A percentile compares a stretch with the other conserved stretches of the same genome.
Evolutionary conservation across 2,329 filamentous ascomycete species (phyloP).

Genomic region (Fonsecaea pedrosoi): DNA sequence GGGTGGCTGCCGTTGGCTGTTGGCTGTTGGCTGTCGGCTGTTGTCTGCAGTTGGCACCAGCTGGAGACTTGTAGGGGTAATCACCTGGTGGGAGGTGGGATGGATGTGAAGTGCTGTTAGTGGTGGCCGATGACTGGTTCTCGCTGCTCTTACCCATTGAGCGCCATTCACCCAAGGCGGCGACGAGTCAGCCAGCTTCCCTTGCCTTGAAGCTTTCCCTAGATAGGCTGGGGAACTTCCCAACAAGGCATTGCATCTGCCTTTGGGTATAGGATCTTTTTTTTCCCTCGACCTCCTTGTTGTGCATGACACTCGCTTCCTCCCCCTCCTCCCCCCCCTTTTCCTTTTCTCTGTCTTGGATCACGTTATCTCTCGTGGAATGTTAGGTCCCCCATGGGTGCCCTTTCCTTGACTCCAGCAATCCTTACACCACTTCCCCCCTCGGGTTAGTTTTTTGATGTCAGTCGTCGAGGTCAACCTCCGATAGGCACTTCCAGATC

Average conservation of each 20-base stretch:
- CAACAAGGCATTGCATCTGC: constrained; percentile 5
- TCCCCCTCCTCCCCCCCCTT: neutral
- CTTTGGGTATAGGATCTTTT: constrained; percentile 6
- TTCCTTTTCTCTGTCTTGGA: neutral
- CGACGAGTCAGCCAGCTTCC: neutral
- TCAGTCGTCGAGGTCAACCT: neutral
- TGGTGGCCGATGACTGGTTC: neutral
- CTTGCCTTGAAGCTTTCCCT: neutral
- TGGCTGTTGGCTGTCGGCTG: constrained; percentile 12
- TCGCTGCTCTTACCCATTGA: neutral
- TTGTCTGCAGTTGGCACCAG: constrained; percentile 10
- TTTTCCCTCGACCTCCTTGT: neutral
- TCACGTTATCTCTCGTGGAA: neutral
- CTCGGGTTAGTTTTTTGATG: constrained; percentile 14
- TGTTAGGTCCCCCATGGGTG: neutral
- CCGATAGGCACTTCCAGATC: constrained; percentile 20
- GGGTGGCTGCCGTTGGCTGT: too few relatives aligned
- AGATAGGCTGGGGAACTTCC: constrained; percentile 7
- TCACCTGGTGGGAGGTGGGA: constrained; percentile 2
- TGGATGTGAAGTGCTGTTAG: neutral
- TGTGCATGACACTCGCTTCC: constrained; percentile 5
- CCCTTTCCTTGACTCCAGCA: neutral
- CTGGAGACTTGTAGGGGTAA: neutral
- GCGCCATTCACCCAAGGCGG: neutral
- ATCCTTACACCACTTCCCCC: constrained; percentile 11